Base-by-base conservation (phyloP, 2,329 filamentous ascomycete genomes). In the Hymenoscyphus scutula region DNA sequence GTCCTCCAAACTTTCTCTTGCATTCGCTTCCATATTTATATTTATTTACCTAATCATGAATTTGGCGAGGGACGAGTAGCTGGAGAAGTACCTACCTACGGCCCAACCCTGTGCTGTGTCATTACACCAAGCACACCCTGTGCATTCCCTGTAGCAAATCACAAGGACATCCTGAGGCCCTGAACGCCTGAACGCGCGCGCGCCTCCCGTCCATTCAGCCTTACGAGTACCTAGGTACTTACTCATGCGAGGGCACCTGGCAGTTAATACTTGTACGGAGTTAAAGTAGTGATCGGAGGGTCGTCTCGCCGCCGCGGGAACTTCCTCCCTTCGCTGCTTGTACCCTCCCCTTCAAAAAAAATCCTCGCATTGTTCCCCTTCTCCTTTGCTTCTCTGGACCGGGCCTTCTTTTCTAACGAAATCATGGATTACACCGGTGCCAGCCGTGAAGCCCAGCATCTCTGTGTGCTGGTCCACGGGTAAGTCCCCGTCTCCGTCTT, bases 401-500 rank as follows among this genome's bases (percentile, higher is more conserved):
- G 72, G 70, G 72, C 71, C 63, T 72, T 76, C 64, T 70, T 76
- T 65, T 71, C 68, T 56, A 67, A 70, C 60, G 65, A 64, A 64
- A 77, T 76, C 67, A 78, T 79, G 73, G 77, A 81, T 67, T 80
- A 80, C 71, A 80, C 77, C 64, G 83, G 84, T 66, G 82, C 82
- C 67, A 81, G 76, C 71, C 59, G 73, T 53, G 77, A 82, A 63
- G 86, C 88, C 56, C 82, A 89, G 67, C 90, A 93, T 74, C 84
- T 94, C 65, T 89, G 87, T 71, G 89, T 94, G 51, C 80, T 94
- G 53, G 87, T 92, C 59, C 90, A 94, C 73, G 85, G 90, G 77
- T 74, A 70, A 32, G 69, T 59, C 19, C 19, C 38, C 10, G 7
- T 48, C 15, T 23, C 11, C 5, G 15, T 38, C n/a, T n/a, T n/a